Conservation (phyloP, 2,329 filamentous ascomycete species). For the Sordariomycetes sp. region DNA sequence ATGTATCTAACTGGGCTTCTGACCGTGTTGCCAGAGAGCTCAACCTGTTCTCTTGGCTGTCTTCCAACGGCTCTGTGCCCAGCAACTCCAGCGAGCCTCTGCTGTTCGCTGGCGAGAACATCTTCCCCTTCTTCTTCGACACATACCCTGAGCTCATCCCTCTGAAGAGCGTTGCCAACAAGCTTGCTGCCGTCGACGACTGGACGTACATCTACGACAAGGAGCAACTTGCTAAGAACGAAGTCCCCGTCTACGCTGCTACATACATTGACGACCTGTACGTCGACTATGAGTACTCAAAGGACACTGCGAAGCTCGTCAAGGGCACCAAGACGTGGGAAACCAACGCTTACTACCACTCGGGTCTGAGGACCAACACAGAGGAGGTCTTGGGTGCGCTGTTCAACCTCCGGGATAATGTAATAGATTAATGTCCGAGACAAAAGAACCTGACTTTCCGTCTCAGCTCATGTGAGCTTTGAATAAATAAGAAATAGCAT, state of each 20-base stretch:
- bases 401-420: conserved; percentile 66
- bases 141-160: conserved; percentile 67
- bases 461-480: too few relatives aligned
- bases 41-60: conserved; percentile 42
- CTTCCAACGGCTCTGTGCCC: conserved; percentile 15
- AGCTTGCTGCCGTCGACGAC: conserved; percentile 55
- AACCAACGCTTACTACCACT: conserved; percentile 82
- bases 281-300: conserved; percentile 67
- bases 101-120: conserved; percentile 88
- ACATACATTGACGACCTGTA: conserved; percentile 88
- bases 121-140: conserved; percentile 78
- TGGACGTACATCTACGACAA: conserved; percentile 76
- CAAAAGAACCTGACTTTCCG: too few relatives aligned
- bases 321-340: conserved; percentile 71
- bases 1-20: conserved; percentile 67
- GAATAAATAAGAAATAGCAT: too few relatives aligned
- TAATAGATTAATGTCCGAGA: conserved; percentile 36
- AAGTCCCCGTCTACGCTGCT: conserved; percentile 78
- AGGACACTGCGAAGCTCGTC: conserved; percentile 65
- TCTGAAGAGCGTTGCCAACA: conserved; percentile 58
- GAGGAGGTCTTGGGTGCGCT: conserved; percentile 70
- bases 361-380: conserved; percentile 63
- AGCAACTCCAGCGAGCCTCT: conserved; percentile 39
- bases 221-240: conserved; percentile 64
- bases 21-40: conserved; percentile 47